Percentiles rank a stretch among this genome's conserved stretches.
Conservation (phyloP, 176 grass and related monocot species). For the Elaeis guineensis region DNA sequence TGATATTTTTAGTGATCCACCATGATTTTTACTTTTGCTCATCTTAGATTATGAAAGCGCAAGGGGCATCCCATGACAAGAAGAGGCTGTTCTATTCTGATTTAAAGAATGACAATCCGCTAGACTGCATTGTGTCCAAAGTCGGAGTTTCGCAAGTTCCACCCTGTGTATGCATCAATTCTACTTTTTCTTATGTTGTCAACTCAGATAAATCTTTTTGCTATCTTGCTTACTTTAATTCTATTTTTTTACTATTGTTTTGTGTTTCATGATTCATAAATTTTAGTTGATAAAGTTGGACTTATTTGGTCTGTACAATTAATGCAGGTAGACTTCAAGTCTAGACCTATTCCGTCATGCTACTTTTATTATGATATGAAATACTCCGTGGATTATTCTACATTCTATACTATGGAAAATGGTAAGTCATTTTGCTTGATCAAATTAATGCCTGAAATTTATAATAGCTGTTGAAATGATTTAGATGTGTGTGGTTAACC, state of each 20-base stretch:
- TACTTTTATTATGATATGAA: constrained; percentile 96
- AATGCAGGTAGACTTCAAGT: constrained; percentile 36
- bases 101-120: constrained; percentile 69
- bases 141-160: constrained; percentile 48
- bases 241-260: constrained; percentile 10
- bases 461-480: too few species aligned
- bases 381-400: constrained; percentile 69
- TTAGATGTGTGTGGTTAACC: too few species aligned
- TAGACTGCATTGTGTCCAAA: constrained; percentile 90
- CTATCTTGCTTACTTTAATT: constrained; percentile 15
- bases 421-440: constrained; percentile 28
- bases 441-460: too few species aligned
- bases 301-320: constrained; percentile 9
- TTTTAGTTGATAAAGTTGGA: constrained; percentile 7
- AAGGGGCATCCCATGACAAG: constrained; percentile 56
- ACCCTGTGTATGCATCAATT: constrained; percentile 44
- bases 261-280: too few species aligned
- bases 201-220: constrained; percentile 10
- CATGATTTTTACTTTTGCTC: constrained; percentile 23
- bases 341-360: constrained; percentile 37
- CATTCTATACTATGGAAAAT: constrained; percentile 54
- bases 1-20: neutral
- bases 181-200: neutral
- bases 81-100: constrained; percentile 91
- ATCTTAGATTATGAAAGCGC: constrained; percentile 65